Evolutionary conservation across 805 yeast species (phyloP).

Genomic region (Yueomyces sp.): DNA sequence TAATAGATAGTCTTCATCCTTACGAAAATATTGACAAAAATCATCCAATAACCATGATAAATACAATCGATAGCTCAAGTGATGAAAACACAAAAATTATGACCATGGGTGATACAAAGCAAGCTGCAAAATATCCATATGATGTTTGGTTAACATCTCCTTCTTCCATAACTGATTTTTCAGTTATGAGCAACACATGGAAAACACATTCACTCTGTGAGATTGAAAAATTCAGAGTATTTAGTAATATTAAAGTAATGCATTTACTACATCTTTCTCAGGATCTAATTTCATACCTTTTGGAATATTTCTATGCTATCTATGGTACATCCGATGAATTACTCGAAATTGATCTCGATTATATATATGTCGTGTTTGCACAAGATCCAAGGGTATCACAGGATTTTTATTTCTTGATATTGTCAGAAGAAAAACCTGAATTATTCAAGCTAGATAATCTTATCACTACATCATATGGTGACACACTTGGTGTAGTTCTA

Average conservation of each 20-base stretch:
- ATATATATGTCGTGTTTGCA: no score
- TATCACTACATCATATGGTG: no score
- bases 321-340: neutral
- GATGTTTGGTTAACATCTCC: conserved; percentile 13
- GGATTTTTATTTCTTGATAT: no score
- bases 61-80: conserved; percentile 11
- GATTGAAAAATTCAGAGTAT: conserved; percentile 6
- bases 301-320: neutral
- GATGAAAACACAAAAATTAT: conserved; percentile 7
- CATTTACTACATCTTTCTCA: neutral
- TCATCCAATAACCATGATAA: conserved; percentile 6
- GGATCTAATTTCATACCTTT: neutral
- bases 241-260: conserved; percentile 1
- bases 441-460: no score
- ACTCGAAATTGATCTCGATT: no score
- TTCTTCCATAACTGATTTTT: conserved; percentile 10
- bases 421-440: no score
- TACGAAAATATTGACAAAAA: conserved; percentile 4
- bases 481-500: neutral
- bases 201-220: conserved; percentile 5
- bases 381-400: no score
- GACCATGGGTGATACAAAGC: conserved; percentile 3
- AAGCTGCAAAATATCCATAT: neutral
- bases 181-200: conserved; percentile 1
- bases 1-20: conserved; percentile 2